phyloP scores from a whole-genome alignment of 768 basidiomycete genomes.

The Infundibulicybe gibba region DNA sequence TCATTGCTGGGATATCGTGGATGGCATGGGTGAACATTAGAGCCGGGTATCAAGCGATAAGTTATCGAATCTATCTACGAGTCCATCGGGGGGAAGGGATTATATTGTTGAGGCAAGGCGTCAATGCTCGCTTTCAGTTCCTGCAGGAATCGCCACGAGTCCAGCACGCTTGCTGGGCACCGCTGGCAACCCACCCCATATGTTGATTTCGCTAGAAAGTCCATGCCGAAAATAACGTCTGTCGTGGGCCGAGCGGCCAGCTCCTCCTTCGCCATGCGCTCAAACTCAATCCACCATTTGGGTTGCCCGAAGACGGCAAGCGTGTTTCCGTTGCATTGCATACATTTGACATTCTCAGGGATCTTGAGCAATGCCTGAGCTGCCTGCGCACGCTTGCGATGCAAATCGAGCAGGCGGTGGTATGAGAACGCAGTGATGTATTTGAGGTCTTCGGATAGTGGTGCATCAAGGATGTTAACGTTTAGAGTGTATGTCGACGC shows the following conservation, averaged over 20 bases:
- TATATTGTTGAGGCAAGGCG: no score
- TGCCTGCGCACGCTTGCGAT: slow-evolving; percentile 46
- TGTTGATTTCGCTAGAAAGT: slow-evolving; percentile 53
- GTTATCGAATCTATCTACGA: no score
- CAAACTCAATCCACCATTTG: slow-evolving; percentile 69
- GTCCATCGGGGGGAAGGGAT: no score
- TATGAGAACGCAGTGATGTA: slow-evolving; percentile 68
- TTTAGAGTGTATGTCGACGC: slow-evolving; percentile 59
- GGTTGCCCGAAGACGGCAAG: slow-evolving; percentile 45
- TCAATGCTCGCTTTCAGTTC: slow-evolving; percentile 57
- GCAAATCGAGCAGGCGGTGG: slow-evolving; percentile 59
- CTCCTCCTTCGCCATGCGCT: slow-evolving; percentile 54
- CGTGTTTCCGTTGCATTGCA: slow-evolving; percentile 58
- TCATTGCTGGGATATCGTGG: no score
- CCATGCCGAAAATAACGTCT: slow-evolving; percentile 55
- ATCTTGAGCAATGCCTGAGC: slow-evolving; percentile 44
- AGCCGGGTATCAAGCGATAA: no score
- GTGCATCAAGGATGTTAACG: slow-evolving; percentile 50
- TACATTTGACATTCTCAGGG: slow-evolving; percentile 54
- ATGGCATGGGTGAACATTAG: no score
- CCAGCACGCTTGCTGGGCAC: slow-evolving; percentile 66
- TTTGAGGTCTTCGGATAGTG: slow-evolving; percentile 58
- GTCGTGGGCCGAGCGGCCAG: slow-evolving; percentile 52
- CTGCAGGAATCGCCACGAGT: slow-evolving; percentile 53
- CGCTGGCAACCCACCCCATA: slow-evolving; percentile 50